A percentile compares a stretch with the other conserved stretches of the same genome.
Evolutionary conservation across 2,329 filamentous ascomycete species (phyloP).

Genomic region (Botrytis porri): DNA sequence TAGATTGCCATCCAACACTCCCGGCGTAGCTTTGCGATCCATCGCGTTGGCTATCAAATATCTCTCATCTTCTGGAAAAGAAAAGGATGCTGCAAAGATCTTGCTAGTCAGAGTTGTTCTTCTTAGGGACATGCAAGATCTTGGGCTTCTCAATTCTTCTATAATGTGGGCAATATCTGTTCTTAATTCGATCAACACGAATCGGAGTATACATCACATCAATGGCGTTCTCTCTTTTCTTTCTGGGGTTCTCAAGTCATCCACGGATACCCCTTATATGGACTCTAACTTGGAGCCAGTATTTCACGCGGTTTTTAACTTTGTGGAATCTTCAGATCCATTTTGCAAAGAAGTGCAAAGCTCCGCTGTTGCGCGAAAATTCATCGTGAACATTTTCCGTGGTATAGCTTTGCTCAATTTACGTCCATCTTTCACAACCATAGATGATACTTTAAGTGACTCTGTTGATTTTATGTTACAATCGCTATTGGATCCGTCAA

Average conservation of each 20-base stretch:
- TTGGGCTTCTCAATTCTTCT: conserved; percentile 66
- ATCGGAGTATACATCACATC: conserved; percentile 64
- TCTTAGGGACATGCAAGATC: conserved; percentile 80
- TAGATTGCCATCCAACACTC: conserved; percentile 57
- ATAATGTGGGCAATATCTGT: conserved; percentile 67
- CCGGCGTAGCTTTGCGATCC: conserved; percentile 67
- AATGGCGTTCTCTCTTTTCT: conserved; percentile 79
- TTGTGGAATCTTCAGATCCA: conserved; percentile 52
- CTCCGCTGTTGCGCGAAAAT: conserved; percentile 78
- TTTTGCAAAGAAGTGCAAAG: conserved; percentile 56
- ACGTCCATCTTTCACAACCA: conserved; percentile 18
- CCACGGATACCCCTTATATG: conserved; percentile 73
- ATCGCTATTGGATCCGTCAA: conserved; percentile 79
- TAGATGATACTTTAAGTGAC: conserved; percentile 64
- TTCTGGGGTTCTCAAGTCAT: conserved; percentile 65
- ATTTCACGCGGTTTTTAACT: conserved; percentile 60
- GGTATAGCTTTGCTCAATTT: conserved; percentile 64
- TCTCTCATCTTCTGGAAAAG: conserved; percentile 75
- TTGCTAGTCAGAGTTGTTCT: conserved; percentile 80
- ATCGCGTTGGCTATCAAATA: conserved; percentile 69
- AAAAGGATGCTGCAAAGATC: conserved; percentile 81
- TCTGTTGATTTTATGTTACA: conserved; percentile 80
- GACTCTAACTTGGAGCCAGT: conserved; percentile 62
- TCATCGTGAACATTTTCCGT: conserved; percentile 79
- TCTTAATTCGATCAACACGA: conserved; percentile 48